Conservation (phyloP, 208 protist species). For the Leishmania amazonensis region DNA sequence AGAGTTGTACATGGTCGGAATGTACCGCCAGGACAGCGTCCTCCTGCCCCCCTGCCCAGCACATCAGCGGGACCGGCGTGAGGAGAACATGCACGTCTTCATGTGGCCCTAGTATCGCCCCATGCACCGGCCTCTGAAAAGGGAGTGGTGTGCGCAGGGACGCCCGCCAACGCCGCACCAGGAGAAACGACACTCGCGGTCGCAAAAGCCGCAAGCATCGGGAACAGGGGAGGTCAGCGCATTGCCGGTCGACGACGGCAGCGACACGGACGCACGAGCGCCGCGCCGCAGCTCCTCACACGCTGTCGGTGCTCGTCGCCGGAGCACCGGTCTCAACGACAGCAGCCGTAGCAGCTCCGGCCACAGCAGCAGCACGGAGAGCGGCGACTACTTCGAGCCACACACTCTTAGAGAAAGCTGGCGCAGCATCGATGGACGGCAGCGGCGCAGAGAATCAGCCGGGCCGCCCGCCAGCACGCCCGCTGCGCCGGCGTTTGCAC, state of each 20-base stretch:
- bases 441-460: too few species aligned
- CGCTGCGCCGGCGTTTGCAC: too few species aligned
- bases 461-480: too few species aligned
- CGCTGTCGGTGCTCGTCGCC: too few species aligned
- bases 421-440: too few species aligned
- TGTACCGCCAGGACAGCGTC: background rate
- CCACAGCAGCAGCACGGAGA: too few species aligned
- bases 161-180: background rate
- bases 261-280: background rate
- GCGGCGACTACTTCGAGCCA: too few species aligned
- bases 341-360: too few species aligned
- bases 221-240: background rate
- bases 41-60: background rate
- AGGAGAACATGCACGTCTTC: background rate
- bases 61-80: background rate
- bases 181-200: background rate
- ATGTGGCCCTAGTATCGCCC: background rate
- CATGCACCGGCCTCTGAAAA: background rate
- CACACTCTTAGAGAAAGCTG: too few species aligned
- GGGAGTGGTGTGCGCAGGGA: background rate
- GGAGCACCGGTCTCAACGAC: too few species aligned
- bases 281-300: too few species aligned
- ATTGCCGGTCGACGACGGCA: background rate
- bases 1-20: background rate
- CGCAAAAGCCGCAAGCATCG: background rate